phyloP scores from a whole-genome alignment of 345 rosid species.

The Euclidium syriacum region DNA sequence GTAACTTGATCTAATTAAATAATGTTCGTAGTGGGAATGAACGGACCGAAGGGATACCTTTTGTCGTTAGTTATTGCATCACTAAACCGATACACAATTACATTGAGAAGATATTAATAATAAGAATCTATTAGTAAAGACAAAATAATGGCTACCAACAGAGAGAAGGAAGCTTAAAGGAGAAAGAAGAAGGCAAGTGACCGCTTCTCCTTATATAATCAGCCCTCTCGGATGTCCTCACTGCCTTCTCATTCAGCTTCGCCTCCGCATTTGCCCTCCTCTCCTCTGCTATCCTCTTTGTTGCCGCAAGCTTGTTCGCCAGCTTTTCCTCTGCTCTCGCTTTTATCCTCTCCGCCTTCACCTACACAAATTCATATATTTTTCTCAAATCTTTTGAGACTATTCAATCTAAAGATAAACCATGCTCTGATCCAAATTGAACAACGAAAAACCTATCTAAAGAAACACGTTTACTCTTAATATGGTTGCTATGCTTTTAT shows the following conservation, averaged over 20 bases:
- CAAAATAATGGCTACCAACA: conserved; percentile 52
- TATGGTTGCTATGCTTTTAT: too few relatives aligned
- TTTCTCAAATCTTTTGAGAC: neutral
- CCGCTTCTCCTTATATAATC: conserved; percentile 87
- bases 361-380: conserved; percentile 33
- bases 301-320: conserved; percentile 61
- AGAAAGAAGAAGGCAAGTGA: conserved; percentile 66
- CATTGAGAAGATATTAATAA: conserved; percentile 13
- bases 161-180: conserved; percentile 66
- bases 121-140: neutral
- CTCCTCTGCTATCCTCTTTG: conserved; percentile 80
- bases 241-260: conserved; percentile 64
- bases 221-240: conserved; percentile 65
- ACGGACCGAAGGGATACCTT: too few relatives aligned
- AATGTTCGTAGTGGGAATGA: too few relatives aligned
- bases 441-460: too few relatives aligned
- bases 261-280: conserved; percentile 85
- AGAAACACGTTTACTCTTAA: too few relatives aligned
- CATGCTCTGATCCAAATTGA: too few relatives aligned
- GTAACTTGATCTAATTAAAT: too few relatives aligned
- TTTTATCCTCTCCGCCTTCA: conserved; percentile 77
- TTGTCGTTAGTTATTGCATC: conserved; percentile 14
- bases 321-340: conserved; percentile 79
- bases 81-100: conserved; percentile 8
- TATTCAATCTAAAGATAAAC: too few relatives aligned